Evolutionary conservation across 2,329 filamentous ascomycete genomes (phyloP), one percentile per base, ranked within the genome.

Genomic region (Macrophomina tecta): DNA sequence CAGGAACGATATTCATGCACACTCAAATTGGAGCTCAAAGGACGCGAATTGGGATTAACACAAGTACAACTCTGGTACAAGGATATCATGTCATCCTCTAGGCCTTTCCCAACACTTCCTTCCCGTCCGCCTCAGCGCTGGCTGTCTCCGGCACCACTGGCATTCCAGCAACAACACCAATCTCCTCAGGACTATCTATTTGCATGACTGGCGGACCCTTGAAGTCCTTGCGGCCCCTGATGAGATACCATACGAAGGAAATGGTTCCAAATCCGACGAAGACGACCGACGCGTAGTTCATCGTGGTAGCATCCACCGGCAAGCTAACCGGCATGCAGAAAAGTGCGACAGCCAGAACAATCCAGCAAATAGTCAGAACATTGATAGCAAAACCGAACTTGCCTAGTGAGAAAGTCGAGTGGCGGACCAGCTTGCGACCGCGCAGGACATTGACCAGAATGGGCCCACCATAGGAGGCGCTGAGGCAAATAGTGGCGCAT

Each of bases 401-500:
- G 4, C 91, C 91, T 0, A 94, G 85, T 0, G 89, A 89, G 74
- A 86, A 94, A 0, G 86, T 83, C 0, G 90, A 91, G 71, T 88
- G 79, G 61, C 83, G 82, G n/a, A 93, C 86, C 42, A 87, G 84
- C 63, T 85, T 83, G n/a, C 91, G 86, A 9, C 88, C 84, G 16
- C 89, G 86, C 1, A 93, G 71, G 3, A 94, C 79, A 11, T 85
- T 90, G 67, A 94, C 89, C 11, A 93, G 79, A 65, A 94, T 92
- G 0, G 91, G 91, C 16, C 93, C 83, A 14, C 89, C 90, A 76
- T 94, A 94, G 0, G 90, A 92, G 4, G 89, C 88, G 0, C 88
- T 90, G 0, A 94, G 85, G 70, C 90, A 93, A 74, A 94, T 93
- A 4, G 91, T 93, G 1, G 91, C 91, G 0, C 93, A 90, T 34